These are phyloP conservation scores for Cylindrotheca fusiformis DNA, from an alignment of 108 stramenopile species.

Conservation along the genomic window DNA sequence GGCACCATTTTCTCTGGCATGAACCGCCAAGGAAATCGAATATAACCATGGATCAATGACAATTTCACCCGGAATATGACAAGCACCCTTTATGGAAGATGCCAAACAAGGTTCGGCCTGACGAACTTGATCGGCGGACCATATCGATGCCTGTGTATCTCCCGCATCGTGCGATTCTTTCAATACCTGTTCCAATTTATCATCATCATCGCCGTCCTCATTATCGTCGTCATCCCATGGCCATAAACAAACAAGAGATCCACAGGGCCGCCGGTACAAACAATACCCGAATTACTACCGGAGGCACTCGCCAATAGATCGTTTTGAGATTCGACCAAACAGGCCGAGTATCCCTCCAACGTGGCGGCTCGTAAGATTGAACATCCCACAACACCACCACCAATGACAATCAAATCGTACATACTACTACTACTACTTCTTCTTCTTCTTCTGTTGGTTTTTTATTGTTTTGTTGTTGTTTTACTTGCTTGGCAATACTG, in stretches of 20 bases:
- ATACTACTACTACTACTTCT: too few species aligned
- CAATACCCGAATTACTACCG: slow-evolving; percentile 70
- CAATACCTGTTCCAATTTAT: slow-evolving; percentile 37
- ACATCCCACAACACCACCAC: slow-evolving; percentile 81
- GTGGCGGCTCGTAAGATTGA: slow-evolving; percentile 60
- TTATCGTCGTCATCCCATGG: slow-evolving; percentile 50
- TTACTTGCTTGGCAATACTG: too few species aligned
- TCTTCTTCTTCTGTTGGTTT: too few species aligned
- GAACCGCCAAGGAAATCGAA: slow-evolving; percentile 63
- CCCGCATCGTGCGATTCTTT: slow-evolving; percentile 69
- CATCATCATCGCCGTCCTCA: too few species aligned
- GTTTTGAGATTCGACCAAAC: slow-evolving; percentile 55
- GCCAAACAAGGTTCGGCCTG: slow-evolving; percentile 54
- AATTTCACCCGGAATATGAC: slow-evolving; percentile 77
- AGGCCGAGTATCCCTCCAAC: slow-evolving; percentile 53
- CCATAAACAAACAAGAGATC: slow-evolving; percentile 72
- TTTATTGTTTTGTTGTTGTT: too few species aligned
- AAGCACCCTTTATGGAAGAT: slow-evolving; percentile 45
- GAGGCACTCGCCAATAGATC: slow-evolving; percentile 57
- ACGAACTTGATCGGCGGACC: slow-evolving; percentile 31
- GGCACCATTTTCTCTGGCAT: slow-evolving; percentile 67
- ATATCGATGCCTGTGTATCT: slow-evolving; percentile 58
- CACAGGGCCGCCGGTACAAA: slow-evolving; percentile 76
- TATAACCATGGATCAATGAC: slow-evolving; percentile 86
- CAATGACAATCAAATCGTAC: slow-evolving; percentile 66